Conservation (phyloP, 495 filamentous ascomycete species). For the Patellaria atrata region DNA sequence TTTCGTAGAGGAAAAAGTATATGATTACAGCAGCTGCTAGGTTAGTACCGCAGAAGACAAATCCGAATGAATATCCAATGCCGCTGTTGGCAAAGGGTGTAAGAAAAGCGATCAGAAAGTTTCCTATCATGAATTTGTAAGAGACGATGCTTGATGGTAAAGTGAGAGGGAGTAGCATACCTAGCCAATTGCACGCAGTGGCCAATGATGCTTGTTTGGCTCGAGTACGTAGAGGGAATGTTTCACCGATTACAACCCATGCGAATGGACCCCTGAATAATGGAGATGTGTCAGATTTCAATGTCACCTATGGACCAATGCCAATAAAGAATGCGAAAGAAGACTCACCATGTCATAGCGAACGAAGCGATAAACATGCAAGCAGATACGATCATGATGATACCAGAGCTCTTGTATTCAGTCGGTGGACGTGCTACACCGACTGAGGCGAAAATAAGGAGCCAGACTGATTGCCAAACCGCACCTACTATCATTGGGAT, state of each 20-base stretch:
- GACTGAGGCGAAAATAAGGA: conserved; percentile 61
- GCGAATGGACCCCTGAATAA: conserved; percentile 42
- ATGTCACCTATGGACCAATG: too few relatives aligned
- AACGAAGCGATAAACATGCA: conserved; percentile 41
- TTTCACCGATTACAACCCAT: conserved; percentile 77
- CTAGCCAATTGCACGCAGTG: conserved; percentile 75
- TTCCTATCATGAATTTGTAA: not conserved
- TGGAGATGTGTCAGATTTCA: too few relatives aligned
- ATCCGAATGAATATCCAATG: conserved; percentile 55
- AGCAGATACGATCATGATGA: conserved; percentile 23
- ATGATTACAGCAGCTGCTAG: conserved; percentile 40
- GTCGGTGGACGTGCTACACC: conserved; percentile 26
- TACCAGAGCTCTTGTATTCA: conserved; percentile 6
- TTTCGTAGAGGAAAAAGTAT: conserved; percentile 67
- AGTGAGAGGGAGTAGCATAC: conserved; percentile 1
- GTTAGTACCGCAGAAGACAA: conserved; percentile 53
- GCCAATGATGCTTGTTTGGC: conserved; percentile 63
- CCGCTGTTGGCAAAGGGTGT: conserved; percentile 29
- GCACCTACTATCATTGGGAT: conserved; percentile 51
- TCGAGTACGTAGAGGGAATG: conserved; percentile 70
- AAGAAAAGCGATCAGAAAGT: not conserved
- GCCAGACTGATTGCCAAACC: conserved; percentile 55
- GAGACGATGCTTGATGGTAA: conserved; percentile 1
- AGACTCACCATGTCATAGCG: conserved; percentile 27
- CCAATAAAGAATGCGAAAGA: too few relatives aligned